These are phyloP conservation scores for Apodospora peruviana DNA, from an alignment of 495 filamentous ascomycete species.

Conservation along the genomic window DNA sequence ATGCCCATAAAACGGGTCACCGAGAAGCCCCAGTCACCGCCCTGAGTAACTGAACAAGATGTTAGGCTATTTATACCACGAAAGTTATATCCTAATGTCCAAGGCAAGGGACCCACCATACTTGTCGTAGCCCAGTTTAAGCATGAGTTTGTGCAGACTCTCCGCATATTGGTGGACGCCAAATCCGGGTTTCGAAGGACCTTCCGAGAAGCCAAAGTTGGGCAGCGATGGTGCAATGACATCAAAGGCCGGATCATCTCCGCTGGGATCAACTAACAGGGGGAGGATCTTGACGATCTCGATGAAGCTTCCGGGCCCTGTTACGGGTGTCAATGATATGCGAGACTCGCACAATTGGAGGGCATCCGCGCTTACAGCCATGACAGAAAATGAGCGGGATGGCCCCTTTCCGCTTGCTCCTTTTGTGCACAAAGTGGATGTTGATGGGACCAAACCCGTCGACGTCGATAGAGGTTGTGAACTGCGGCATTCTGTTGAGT, in stretches of 20 bases:
- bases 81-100: too few relatives aligned
- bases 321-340: neutral
- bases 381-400: conserved; percentile 54
- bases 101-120: too few relatives aligned
- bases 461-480: conserved; percentile 42
- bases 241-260: conserved; percentile 50
- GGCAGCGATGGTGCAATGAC: too few relatives aligned
- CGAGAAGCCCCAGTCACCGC: conserved; percentile 63
- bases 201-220: too few relatives aligned
- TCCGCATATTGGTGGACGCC: conserved; percentile 10
- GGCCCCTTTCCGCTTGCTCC: conserved; percentile 33
- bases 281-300: conserved; percentile 62
- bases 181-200: conserved; percentile 10
- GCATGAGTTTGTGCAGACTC: conserved; percentile 12
- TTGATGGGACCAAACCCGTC: conserved; percentile 42
- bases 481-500: conserved; percentile 54
- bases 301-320: conserved; percentile 64
- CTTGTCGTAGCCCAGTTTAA: conserved; percentile 9
- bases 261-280: conserved; percentile 36
- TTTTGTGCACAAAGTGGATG: conserved; percentile 52
- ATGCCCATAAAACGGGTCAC: conserved; percentile 54
- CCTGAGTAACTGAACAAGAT: too few relatives aligned
- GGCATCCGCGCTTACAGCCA: conserved; percentile 38
- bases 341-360: neutral
- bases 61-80: too few relatives aligned